A percentile compares a stretch with the other conserved stretches of the same genome.
Evolutionary conservation across 1,284 basidiomycete species (phyloP).

Genomic region (Exobasidium rhododendri): DNA sequence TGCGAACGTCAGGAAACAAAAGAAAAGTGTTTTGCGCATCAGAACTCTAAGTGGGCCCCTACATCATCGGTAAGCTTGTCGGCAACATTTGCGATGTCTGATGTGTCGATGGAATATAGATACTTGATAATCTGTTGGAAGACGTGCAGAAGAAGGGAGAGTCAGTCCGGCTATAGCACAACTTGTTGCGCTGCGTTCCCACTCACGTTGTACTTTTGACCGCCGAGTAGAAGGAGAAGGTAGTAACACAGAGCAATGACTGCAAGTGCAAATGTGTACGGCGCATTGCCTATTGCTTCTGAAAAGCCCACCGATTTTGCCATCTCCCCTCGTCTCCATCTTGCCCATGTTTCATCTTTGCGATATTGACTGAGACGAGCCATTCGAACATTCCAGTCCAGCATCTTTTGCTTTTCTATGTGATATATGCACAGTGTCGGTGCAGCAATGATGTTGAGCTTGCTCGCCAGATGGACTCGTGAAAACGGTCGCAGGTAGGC

Average conservation of each 20-base stretch:
- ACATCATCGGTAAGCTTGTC: neutral
- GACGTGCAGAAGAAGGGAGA: too few species aligned
- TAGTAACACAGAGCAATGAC: conserved; percentile 27
- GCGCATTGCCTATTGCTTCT: conserved; percentile 27
- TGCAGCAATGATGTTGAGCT: conserved; percentile 54
- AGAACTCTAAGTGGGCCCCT: neutral
- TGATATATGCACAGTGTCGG: conserved; percentile 55
- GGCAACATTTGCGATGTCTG: neutral
- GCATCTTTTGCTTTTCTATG: conserved; percentile 35
- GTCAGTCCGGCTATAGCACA: too few species aligned
- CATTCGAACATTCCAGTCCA: conserved; percentile 51
- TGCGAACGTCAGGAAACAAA: neutral
- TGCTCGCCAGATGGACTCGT: conserved; percentile 55
- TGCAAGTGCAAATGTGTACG: conserved; percentile 26
- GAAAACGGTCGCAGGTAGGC: conserved; percentile 55
- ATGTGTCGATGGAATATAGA: neutral
- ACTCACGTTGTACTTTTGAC: conserved; percentile 29
- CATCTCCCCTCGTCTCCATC: conserved; percentile 49
- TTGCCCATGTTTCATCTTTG: conserved; percentile 41
- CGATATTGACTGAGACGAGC: conserved; percentile 23
- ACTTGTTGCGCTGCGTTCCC: too few species aligned
- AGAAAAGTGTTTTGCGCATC: neutral
- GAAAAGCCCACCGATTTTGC: conserved; percentile 28
- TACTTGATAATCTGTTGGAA: neutral
- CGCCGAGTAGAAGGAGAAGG: conserved; percentile 24